Evolutionary conservation across 768 basidiomycete genomes (phyloP).

Genomic region (Lactarius pseudohatsudake): DNA sequence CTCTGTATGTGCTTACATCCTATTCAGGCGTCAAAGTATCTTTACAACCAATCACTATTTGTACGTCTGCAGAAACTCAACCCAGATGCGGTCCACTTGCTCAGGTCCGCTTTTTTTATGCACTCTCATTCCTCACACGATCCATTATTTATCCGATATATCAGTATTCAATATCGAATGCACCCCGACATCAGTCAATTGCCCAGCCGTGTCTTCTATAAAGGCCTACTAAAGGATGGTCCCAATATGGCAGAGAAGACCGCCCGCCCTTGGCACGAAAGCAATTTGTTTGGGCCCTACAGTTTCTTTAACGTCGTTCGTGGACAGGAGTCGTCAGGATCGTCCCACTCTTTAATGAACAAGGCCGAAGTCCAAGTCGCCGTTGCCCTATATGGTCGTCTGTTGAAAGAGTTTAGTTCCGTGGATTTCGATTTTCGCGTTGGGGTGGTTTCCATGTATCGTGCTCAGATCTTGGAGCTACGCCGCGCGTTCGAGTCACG

Average conservation of each 20-base stretch:
- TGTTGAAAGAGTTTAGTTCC: conserved; percentile 60
- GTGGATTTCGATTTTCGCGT: conserved; percentile 55
- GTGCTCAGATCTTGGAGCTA: conserved; percentile 80
- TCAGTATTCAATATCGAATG: conserved; percentile 99
- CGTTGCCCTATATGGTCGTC: conserved; percentile 68
- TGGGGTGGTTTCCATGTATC: conserved; percentile 91
- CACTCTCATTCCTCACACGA: background rate
- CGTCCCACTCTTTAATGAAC: conserved; percentile 77
- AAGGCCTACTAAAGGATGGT: conserved; percentile 76
- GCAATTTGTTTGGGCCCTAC: conserved; percentile 79
- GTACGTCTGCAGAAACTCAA: conserved; percentile 81
- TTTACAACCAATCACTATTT: conserved; percentile 91
- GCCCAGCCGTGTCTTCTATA: conserved; percentile 88
- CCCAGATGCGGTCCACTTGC: conserved; percentile 83
- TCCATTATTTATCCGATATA: conserved; percentile 6
- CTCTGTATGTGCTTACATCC: conserved; percentile 6
- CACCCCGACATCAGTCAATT: conserved; percentile 92
- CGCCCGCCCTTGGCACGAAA: conserved; percentile 78
- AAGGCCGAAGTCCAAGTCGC: conserved; percentile 70
- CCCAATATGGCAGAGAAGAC: conserved; percentile 87
- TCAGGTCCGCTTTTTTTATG: conserved; percentile 57
- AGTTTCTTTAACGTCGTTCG: conserved; percentile 80
- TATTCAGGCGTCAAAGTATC: conserved; percentile 58
- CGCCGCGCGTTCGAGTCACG: conserved; percentile 62
- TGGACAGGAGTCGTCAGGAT: conserved; percentile 61